Base-by-base conservation (phyloP, 805 yeast species). In the Lipomyces sp. region DNA sequence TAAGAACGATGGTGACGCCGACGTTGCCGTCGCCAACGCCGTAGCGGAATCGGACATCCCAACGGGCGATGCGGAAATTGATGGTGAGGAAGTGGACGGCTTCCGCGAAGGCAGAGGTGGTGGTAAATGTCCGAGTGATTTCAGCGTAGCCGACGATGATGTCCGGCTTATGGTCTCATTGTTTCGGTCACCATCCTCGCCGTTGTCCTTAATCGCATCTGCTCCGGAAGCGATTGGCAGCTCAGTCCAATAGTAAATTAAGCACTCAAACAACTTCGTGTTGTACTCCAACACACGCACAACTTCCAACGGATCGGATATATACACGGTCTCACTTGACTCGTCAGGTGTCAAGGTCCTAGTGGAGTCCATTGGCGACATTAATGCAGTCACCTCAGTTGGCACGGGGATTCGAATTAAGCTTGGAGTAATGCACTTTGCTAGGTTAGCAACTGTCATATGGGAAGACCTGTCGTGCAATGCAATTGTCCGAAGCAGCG, bases 71-170 rank as follows among this genome's bases (percentile, higher is more conserved):
- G 15, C 45, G 32, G 59, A 51, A 59, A 53, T 39, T 13, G 53
- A 37, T n/a, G n/a, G 8, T 15, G 63, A 60, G 48, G 39, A 13
- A 15, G 30, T 35, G 7, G 69, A 59, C 24, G 33, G 34, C 45
- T 53, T 57, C 24, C 71, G 59, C 34, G 66, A 33, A 33, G 71
- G 71, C 37, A 68, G 48, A 6, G 71, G 71, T n/a, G 71, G 71
- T 30, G 71, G 71, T n/a, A 65, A 54, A 24, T 64, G 59, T 3
- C 56, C 63, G n/a, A 60, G n/a, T 4, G 66, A 50, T 35, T 53
- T 55, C 34, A 66, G 48, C 7, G 69, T 59, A 11, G 59, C 30
- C n/a, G 69, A 53, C 7, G 63, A 37, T 18, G 63, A 48, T 5
- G 39, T 39, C 4, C 57, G 51, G 32, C 30, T 33, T 6, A 45